A percentile compares a stretch with the other conserved stretches of the same genome.
These are phyloP conservation scores for Elongisporangium anandrum DNA, from an alignment of 352 stramenopile species.

Conservation along the genomic window DNA sequence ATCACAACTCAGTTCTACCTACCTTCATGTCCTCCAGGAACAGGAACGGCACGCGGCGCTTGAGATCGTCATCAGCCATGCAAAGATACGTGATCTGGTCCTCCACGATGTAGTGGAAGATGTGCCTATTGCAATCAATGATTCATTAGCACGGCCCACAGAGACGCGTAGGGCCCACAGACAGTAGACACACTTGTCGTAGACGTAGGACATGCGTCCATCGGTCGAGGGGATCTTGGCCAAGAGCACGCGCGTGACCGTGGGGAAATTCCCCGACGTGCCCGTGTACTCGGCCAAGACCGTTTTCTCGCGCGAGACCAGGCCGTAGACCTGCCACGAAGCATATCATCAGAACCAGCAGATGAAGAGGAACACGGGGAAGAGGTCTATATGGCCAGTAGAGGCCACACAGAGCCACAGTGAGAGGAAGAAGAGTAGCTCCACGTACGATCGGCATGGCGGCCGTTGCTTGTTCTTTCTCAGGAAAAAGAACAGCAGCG, in stretches of 20 bases:
- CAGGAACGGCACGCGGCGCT: conserved; percentile 95
- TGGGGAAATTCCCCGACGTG: conserved; percentile 97
- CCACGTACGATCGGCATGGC: conserved; percentile 39
- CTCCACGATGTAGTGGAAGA: conserved; percentile 97
- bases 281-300: conserved; percentile 97
- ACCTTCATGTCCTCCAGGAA: conserved; percentile 98
- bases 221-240: conserved; percentile 94
- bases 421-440: not conserved
- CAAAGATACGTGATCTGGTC: conserved; percentile 96
- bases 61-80: conserved; percentile 95
- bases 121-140: conserved; percentile 33
- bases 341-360: not conserved
- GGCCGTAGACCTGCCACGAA: conserved; percentile 86
- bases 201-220: conserved; percentile 97
- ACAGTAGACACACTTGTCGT: conserved; percentile 87
- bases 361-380: not conserved
- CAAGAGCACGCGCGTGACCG: conserved; percentile 95
- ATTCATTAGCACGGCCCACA: not conserved
- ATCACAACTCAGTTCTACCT: not conserved
- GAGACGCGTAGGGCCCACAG: not conserved
- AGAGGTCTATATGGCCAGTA: not conserved
- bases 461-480: not conserved
- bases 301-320: conserved; percentile 97
- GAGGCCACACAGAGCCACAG: not conserved
- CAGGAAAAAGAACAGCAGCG: not conserved